phyloP scores from a whole-genome alignment of 2,329 filamentous ascomycete genomes.

The Talaromyces albobiverticillius region DNA sequence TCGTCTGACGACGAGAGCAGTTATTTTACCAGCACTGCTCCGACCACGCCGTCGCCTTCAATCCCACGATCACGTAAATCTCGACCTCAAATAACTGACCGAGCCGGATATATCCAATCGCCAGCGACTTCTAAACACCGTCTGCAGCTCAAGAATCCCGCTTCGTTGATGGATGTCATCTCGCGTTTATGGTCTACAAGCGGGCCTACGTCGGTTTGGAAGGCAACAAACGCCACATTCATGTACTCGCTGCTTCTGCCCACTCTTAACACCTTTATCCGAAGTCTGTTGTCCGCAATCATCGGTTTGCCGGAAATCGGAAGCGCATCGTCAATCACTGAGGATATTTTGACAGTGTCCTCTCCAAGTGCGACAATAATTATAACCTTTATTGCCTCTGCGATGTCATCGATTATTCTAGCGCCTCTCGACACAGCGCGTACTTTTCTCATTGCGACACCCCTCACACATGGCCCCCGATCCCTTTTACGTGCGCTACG shows the following conservation, averaged over 20 bases:
- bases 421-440: constrained; percentile 87
- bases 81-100: constrained; percentile 44
- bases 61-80: constrained; percentile 37
- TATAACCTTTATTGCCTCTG: constrained; percentile 65
- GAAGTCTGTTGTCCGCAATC: constrained; percentile 84
- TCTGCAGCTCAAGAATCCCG: constrained; percentile 68
- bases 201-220: constrained; percentile 90
- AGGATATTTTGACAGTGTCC: constrained; percentile 74
- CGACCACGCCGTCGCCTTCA: constrained; percentile 40
- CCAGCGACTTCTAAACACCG: constrained; percentile 53
- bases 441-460: constrained; percentile 80
- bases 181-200: constrained; percentile 86
- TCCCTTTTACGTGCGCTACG: constrained; percentile 76
- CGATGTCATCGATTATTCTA: constrained; percentile 72
- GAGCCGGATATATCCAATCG: constrained; percentile 43
- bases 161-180: constrained; percentile 82
- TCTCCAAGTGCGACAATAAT: constrained; percentile 78
- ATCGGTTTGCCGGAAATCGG: constrained; percentile 83
- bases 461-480: constrained; percentile 69
- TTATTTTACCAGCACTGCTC: constrained; percentile 72
- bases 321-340: constrained; percentile 53
- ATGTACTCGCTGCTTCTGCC: constrained; percentile 84
- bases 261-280: constrained; percentile 86
- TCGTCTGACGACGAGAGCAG: constrained; percentile 71
- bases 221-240: constrained; percentile 87